phyloP scores from a whole-genome alignment of 306 rosid genomes.

The Cucurbita pepo region DNA sequence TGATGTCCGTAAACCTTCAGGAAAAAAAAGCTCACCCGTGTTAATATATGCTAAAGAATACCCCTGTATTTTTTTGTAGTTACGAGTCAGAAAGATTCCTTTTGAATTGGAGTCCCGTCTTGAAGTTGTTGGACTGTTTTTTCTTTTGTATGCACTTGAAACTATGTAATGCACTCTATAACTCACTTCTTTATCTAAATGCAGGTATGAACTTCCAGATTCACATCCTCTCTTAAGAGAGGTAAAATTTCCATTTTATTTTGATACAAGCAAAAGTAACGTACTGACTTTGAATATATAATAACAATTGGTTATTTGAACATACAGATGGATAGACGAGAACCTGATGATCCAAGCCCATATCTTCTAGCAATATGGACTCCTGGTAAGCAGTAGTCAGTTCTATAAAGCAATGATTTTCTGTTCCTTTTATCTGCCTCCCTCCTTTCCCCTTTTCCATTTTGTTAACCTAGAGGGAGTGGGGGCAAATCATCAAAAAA shows the following conservation, averaged over 20 bases:
- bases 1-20: no score
- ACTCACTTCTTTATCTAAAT: slow-evolving; percentile 14
- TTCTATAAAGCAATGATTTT: not conserved
- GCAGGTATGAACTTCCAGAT: slow-evolving; percentile 96
- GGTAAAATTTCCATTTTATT: slow-evolving; percentile 20
- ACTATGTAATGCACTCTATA: not conserved
- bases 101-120: not conserved
- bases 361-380: slow-evolving; percentile 95
- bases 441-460: not conserved
- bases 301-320: not conserved
- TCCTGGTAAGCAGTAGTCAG: slow-evolving; percentile 48
- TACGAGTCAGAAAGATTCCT: not conserved
- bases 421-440: not conserved
- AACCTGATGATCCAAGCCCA: slow-evolving; percentile 93
- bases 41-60: no score
- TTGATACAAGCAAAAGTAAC: not conserved
- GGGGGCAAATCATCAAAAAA: not conserved
- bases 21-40: no score
- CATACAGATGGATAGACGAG: slow-evolving; percentile 65
- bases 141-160: not conserved
- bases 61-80: not conserved
- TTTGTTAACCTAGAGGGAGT: not conserved
- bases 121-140: not conserved
- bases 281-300: not conserved
- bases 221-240: slow-evolving; percentile 75